Evolutionary conservation across 176 grass and related monocot genomes (phyloP).

Genomic region (Avena eriantha): DNA sequence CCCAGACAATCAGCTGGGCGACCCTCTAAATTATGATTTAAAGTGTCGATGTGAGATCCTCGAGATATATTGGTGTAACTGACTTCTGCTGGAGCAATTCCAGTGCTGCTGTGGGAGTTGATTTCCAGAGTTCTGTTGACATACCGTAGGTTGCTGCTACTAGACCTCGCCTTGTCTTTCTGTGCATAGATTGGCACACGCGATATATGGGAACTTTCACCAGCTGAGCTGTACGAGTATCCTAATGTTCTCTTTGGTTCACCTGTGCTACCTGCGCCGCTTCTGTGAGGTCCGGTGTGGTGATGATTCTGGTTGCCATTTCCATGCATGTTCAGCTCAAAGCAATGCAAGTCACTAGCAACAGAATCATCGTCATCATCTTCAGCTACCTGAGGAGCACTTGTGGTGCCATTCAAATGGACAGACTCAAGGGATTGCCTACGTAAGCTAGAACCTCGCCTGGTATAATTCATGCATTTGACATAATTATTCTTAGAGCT

Average conservation of each 20-base stretch:
- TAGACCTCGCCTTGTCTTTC: constrained; percentile 33
- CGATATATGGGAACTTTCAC: constrained; percentile 39
- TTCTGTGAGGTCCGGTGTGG: constrained; percentile 39
- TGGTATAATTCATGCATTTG: constrained; percentile 40
- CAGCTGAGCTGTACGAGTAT: constrained; percentile 38
- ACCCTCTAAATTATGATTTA: constrained; percentile 47
- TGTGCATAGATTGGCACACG: constrained; percentile 35
- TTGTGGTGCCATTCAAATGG: constrained; percentile 86
- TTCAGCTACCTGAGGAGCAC: constrained; percentile 76
- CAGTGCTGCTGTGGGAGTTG: constrained; percentile 7
- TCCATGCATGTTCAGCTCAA: constrained; percentile 77
- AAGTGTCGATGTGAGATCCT: constrained; percentile 38
- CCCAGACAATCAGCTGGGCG: not conserved
- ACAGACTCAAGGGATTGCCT: constrained; percentile 86
- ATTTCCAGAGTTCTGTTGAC: constrained; percentile 39
- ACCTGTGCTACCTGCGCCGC: constrained; percentile 42
- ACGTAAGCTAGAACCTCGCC: constrained; percentile 63
- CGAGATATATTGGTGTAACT: constrained; percentile 48
- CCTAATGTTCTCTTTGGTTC: constrained; percentile 54
- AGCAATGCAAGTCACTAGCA: constrained; percentile 85
- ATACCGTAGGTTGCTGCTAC: constrained; percentile 33
- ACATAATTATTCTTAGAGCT: constrained; percentile 29
- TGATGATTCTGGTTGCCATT: constrained; percentile 46
- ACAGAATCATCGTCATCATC: constrained; percentile 80
- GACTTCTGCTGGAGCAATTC: constrained; percentile 16